Conservation (phyloP, 805 yeast genomes). For the Yamadazyma takamatsuzukensis region DNA sequence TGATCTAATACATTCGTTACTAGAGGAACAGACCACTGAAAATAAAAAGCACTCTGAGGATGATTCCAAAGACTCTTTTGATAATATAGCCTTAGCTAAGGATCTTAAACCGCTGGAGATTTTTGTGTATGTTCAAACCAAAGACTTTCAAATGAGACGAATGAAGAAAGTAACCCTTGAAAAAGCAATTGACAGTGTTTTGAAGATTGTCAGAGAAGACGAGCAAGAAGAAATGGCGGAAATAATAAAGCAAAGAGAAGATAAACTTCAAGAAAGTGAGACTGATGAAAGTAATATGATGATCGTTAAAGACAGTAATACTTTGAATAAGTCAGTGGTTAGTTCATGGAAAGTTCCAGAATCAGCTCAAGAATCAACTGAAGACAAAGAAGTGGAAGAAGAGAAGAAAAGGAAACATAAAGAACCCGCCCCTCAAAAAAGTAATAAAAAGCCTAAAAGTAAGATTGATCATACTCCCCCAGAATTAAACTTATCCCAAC, state of each 20-base stretch:
- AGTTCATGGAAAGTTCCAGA: slow-evolving; percentile 52
- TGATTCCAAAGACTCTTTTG: slow-evolving; percentile 32
- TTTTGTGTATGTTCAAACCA: slow-evolving; percentile 54
- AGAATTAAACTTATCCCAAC: slow-evolving; percentile 56
- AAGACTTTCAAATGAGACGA: slow-evolving; percentile 65
- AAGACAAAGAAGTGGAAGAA: slow-evolving; percentile 6
- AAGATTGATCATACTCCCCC: slow-evolving; percentile 70
- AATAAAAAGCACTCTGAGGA: slow-evolving; percentile 26
- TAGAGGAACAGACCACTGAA: slow-evolving; percentile 58
- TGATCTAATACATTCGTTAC: slow-evolving; percentile 49
- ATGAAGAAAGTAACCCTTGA: slow-evolving; percentile 63
- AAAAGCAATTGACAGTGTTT: slow-evolving; percentile 58
- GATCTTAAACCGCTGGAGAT: slow-evolving; percentile 53
- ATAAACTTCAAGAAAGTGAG: slow-evolving; percentile 8
- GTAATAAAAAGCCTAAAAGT: slow-evolving; percentile 25
- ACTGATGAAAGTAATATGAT: slow-evolving; percentile 47
- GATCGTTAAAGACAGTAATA: slow-evolving; percentile 63
- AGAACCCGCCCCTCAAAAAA: slow-evolving; percentile 24
- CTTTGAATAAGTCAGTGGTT: slow-evolving; percentile 73
- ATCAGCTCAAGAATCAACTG: slow-evolving; percentile 1
- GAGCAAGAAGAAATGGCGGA: slow-evolving; percentile 56
- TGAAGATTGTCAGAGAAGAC: slow-evolving; percentile 52
- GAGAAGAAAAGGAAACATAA: slow-evolving; percentile 50
- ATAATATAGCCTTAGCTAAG: slow-evolving; percentile 55
- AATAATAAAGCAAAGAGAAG: slow-evolving; percentile 15